phyloP scores from a whole-genome alignment of 768 basidiomycete genomes.

The Grammothele lineata region DNA sequence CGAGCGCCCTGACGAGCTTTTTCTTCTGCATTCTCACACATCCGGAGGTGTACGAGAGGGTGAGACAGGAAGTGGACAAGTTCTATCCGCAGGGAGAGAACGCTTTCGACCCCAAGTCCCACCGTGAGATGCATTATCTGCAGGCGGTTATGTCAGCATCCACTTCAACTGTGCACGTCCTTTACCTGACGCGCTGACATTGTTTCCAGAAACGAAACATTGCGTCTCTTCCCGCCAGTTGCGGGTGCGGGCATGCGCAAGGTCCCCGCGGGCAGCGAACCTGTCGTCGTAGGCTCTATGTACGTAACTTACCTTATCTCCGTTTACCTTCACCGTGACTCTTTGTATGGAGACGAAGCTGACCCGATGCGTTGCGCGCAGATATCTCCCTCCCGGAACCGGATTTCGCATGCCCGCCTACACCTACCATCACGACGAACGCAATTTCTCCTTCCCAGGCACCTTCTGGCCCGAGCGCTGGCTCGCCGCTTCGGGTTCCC shows the following conservation, averaged over 20 bases:
- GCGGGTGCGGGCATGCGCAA: not conserved
- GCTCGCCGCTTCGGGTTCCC: constrained; percentile 9
- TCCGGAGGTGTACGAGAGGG: constrained; percentile 10
- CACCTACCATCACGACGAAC: constrained; percentile 1
- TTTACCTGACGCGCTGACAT: too few species aligned
- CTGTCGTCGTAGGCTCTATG: constrained; percentile 30
- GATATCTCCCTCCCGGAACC: not conserved
- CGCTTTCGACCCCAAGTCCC: constrained; percentile 15
- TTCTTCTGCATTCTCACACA: constrained; percentile 23
- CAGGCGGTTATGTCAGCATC: constrained; percentile 33
- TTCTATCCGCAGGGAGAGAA: constrained; percentile 20
- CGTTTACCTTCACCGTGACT: too few species aligned
- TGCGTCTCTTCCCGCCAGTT: not conserved
- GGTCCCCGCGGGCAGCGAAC: constrained; percentile 15
- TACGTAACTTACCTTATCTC: constrained; percentile 4
- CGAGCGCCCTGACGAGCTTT: constrained; percentile 19
- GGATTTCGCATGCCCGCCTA: constrained; percentile 22
- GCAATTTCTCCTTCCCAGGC: constrained; percentile 36
- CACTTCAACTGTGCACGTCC: too few species aligned
- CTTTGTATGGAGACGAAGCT: too few species aligned
- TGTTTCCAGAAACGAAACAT: not conserved
- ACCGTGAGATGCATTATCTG: constrained; percentile 27
- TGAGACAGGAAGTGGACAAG: constrained; percentile 24
- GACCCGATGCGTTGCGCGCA: too few species aligned
- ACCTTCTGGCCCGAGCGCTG: constrained; percentile 25